Evolutionary conservation across 257 asterid genomes (phyloP).

Genomic region (Eustoma russellianum): DNA sequence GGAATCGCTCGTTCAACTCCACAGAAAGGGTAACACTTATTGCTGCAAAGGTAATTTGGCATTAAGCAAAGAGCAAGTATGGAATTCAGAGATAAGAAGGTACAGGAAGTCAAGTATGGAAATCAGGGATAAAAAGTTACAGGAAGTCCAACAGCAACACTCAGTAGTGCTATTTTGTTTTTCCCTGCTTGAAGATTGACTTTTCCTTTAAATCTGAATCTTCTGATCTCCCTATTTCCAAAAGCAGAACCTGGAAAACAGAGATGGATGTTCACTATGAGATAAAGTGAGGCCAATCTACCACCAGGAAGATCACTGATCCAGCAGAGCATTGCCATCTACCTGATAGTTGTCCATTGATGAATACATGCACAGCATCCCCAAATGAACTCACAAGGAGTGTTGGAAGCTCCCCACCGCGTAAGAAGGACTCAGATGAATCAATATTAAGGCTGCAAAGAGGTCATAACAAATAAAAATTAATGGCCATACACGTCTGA

Average conservation of each 20-base stretch:
- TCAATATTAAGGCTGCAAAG: constrained; percentile 55
- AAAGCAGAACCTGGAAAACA: constrained; percentile 60
- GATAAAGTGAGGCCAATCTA: neutral
- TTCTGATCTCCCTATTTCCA: constrained; percentile 69
- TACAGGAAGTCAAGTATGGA: neutral
- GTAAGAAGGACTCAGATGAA: constrained; percentile 75
- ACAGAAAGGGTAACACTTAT: too few relatives aligned
- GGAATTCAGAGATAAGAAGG: too few relatives aligned
- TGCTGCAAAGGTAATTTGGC: too few relatives aligned
- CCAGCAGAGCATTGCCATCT: constrained; percentile 2
- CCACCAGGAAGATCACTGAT: neutral
- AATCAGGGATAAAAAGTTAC: constrained; percentile 35
- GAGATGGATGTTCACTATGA: neutral
- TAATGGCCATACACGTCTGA: too few relatives aligned
- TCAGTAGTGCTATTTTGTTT: constrained; percentile 68
- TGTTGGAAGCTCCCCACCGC: constrained; percentile 64
- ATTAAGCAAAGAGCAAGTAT: too few relatives aligned
- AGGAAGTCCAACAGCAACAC: constrained; percentile 92
- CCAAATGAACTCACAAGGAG: constrained; percentile 74
- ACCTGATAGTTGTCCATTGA: constrained; percentile 92
- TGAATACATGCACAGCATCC: constrained; percentile 72
- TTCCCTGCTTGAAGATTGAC: constrained; percentile 61
- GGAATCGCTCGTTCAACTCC: too few relatives aligned
- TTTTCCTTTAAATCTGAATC: constrained; percentile 43
- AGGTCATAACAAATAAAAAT: constrained; percentile 2